phyloP scores from a whole-genome alignment of 176 grass and related monocot species.

The Poa annua region DNA sequence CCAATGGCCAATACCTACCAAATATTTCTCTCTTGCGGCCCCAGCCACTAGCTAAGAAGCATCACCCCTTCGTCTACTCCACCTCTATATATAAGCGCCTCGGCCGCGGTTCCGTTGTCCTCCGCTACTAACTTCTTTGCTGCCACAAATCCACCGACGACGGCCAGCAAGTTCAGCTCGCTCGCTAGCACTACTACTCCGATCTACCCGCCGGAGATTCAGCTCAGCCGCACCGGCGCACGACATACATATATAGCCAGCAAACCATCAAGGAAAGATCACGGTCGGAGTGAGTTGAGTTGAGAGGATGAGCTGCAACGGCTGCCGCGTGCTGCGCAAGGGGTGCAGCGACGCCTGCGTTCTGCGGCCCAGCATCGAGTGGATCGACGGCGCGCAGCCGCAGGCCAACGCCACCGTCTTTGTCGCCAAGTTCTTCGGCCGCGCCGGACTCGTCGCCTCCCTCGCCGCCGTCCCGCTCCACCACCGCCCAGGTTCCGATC shows the following conservation, averaged over 20 bases:
- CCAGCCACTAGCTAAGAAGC: conserved; percentile 14
- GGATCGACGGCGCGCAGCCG: conserved; percentile 71
- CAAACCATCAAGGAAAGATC: not conserved
- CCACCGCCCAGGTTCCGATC: conserved; percentile 54
- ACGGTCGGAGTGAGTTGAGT: not conserved
- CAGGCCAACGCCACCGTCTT: conserved; percentile 91
- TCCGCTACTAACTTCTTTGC: not conserved
- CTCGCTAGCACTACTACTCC: not conserved
- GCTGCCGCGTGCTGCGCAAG: conserved; percentile 79
- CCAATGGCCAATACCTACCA: conserved; percentile 17
- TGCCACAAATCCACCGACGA: not conserved
- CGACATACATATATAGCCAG: not conserved
- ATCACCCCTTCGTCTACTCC: not conserved
- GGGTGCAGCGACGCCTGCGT: conserved; percentile 84
- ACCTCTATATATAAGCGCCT: conserved; percentile 28
- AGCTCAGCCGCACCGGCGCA: not conserved
- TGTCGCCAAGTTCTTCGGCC: conserved; percentile 95
- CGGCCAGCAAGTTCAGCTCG: not conserved
- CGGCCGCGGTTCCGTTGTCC: not conserved
- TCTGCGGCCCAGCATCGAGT: conserved; percentile 74
- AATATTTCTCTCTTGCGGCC: conserved; percentile 14
- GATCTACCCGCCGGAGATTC: not conserved
- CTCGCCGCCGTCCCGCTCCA: conserved; percentile 64
- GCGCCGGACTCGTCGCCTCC: conserved; percentile 78
- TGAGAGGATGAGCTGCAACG: conserved; percentile 83